Evolutionary conservation across 495 filamentous ascomycete species (phyloP), one percentile per base, ranked within the genome.

Genomic region (Geoglossum glabrum): DNA sequence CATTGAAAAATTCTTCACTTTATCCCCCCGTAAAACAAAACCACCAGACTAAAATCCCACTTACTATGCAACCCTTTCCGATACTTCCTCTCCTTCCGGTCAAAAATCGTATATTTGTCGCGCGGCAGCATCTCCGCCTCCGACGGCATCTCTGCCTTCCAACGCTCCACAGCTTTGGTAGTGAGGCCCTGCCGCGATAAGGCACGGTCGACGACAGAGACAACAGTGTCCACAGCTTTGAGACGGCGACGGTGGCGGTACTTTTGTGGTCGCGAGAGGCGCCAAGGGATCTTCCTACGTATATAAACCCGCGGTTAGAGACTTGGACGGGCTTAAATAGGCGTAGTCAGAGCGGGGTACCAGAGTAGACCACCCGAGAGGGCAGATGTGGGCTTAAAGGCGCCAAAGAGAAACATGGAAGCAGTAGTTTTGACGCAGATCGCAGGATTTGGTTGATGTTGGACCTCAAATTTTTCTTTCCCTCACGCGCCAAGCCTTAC

Each of bases 31-130:
- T n/a, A n/a, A n/a, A n/a, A n/a, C n/a, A n/a, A n/a, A n/a, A n/a
- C n/a, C n/a, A n/a, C n/a, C n/a, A n/a, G n/a, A n/a, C n/a, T n/a
- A n/a, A n/a, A n/a, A n/a, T n/a, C n/a, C 31, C 50, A 84, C 90
- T 60, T 74, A 97, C 90, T 97, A 71, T 95, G 92, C 65, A 97
- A 87, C 19, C 85, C 83, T 79, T 98, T 98, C 68, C 92, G 76
- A 71, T 98, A 98, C 61, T 75, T 80, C 81, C 86, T 94, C 74
- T 84, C 90, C 70, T 95, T 96, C 62, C 89, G 81, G 71, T 93
- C 89, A 72, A 97, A 98, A 61, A 98, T 82, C 23, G 90, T 95
- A 73, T 98, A 98, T 70, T 98, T 98, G 71, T 98, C 92, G 70
- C 80, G 84, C 47, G 92, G 82, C 67, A 93, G 68, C 92, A 98